A percentile compares a stretch with the other conserved stretches of the same genome.
Conservation (phyloP, 352 stramenopile genomes). For the Globisporangium cylindrosporum region DNA sequence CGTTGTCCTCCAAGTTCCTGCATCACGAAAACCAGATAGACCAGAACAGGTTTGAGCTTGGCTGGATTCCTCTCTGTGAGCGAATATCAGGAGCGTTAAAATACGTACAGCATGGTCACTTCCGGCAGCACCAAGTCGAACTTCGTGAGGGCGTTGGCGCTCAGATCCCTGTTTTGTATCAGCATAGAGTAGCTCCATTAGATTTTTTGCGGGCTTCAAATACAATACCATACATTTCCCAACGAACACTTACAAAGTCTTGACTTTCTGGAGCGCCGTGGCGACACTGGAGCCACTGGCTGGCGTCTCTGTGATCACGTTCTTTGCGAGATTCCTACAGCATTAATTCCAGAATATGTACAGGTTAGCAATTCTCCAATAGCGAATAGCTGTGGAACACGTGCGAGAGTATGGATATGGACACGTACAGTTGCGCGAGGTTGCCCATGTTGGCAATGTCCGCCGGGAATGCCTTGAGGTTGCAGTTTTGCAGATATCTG, state of each 20-base stretch:
- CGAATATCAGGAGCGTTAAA: neutral
- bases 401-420: neutral
- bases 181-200: neutral
- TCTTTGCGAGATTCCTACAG: slow-evolving; percentile 58
- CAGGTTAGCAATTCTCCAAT: neutral
- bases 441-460: slow-evolving; percentile 52
- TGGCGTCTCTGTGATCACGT: slow-evolving; percentile 38
- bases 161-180: slow-evolving; percentile 33
- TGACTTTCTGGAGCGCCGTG: slow-evolving; percentile 39
- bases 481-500: slow-evolving; percentile 72
- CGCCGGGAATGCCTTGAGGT: slow-evolving; percentile 42
- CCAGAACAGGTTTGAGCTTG: neutral
- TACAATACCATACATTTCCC: neutral
- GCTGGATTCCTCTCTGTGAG: neutral
- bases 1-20: slow-evolving; percentile 54
- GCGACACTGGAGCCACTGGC: slow-evolving; percentile 33
- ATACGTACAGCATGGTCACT: slow-evolving; percentile 33
- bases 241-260: slow-evolving; percentile 31
- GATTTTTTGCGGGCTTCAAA: neutral
- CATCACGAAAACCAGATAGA: neutral
- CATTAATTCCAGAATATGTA: neutral
- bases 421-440: slow-evolving; percentile 47
- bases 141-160: slow-evolving; percentile 39
- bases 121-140: slow-evolving; percentile 42
- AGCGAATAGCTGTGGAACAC: neutral